Evolutionary conservation across 164 flowering plant species (phyloP), one percentile per base, ranked within the genome.

Genomic region (Tinospora cordifolia): DNA sequence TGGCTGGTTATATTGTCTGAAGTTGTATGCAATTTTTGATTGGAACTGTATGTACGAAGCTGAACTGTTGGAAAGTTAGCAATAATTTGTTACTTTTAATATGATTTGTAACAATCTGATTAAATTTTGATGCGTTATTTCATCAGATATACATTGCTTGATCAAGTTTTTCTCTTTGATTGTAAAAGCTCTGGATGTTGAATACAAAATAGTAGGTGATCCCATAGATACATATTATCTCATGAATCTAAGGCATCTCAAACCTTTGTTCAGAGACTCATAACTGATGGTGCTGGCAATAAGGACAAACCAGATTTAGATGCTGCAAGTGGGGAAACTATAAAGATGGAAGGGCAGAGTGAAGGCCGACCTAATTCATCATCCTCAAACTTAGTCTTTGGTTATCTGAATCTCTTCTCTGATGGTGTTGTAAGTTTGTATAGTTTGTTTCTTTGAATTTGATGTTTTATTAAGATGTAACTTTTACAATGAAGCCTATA

Each of bases 381-480:
- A 21, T 69, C 88, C 46, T 88, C 96, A 72, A 92, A 79, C 81
- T 84, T 89, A 49, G 96, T 94, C 65, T 92, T 94, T 83, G 99
- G 99, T 72, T 94, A 92, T 81, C 87, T 94, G 70, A 94, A 92
- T 79, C 96, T 94, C 74, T 88, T 94, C 75, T 94, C 98, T 72
- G 99, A 92, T 85, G 99, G 98, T 77, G 96, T 94, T 79, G 99
- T 94, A 85, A 85, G 91, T 83, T 69, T 73, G 74, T 69, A 49
- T 69, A 51, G 62, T 71, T 47, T 34, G 60, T n/a, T 69, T 11
- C 13, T 21, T 47, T 60, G 59, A 34, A 36, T 36, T 44, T 24
- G 22, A 8, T 25, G 38, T 70, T 62, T 60, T 66, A 26, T 57
- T 63, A 65, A 71, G 39, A 54, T 0, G 60, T 1, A 54, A 22